A percentile compares a stretch with the other conserved stretches of the same genome.
phyloP scores from a whole-genome alignment of 352 stramenopile species.

The Pythium dissotocum region DNA sequence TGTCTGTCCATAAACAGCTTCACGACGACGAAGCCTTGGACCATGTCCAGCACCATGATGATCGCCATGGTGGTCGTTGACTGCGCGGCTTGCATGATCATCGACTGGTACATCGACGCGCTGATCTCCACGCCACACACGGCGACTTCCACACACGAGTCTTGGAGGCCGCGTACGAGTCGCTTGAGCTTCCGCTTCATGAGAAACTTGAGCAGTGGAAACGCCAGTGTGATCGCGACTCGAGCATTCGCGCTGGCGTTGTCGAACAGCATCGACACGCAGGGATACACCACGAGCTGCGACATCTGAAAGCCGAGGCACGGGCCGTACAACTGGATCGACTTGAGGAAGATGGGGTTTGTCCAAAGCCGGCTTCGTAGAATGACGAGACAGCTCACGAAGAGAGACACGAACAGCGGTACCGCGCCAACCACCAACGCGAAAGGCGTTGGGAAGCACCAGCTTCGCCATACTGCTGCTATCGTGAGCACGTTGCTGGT shows the following conservation, averaged over 20 bases:
- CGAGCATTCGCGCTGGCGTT: not conserved
- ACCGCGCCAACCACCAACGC: not conserved
- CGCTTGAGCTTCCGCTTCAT: constrained; percentile 15
- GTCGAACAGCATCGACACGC: constrained; percentile 28
- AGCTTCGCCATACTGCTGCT: not conserved
- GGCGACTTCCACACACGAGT: constrained; percentile 13
- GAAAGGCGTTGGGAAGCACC: constrained; percentile 6
- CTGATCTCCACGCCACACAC: constrained; percentile 28
- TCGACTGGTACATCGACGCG: constrained; percentile 29
- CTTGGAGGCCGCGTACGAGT: constrained; percentile 4
- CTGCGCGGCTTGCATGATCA: constrained; percentile 27
- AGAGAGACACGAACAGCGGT: not conserved
- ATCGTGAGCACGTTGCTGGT: not conserved
- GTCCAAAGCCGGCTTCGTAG: constrained; percentile 12
- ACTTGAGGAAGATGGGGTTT: not conserved
- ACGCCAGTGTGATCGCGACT: constrained; percentile 20
- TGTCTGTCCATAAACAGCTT: constrained; percentile 30
- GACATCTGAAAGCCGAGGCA: constrained; percentile 5
- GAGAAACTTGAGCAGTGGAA: constrained; percentile 25
- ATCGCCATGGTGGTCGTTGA: constrained; percentile 13
- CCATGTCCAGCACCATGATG: constrained; percentile 25
- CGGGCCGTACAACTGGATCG: not conserved
- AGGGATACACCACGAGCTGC: constrained; percentile 24
- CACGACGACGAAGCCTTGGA: constrained; percentile 13
- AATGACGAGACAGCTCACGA: not conserved